Base-by-base conservation (phyloP, 768 basidiomycete genomes). In the Tulasnella sp. region DNA sequence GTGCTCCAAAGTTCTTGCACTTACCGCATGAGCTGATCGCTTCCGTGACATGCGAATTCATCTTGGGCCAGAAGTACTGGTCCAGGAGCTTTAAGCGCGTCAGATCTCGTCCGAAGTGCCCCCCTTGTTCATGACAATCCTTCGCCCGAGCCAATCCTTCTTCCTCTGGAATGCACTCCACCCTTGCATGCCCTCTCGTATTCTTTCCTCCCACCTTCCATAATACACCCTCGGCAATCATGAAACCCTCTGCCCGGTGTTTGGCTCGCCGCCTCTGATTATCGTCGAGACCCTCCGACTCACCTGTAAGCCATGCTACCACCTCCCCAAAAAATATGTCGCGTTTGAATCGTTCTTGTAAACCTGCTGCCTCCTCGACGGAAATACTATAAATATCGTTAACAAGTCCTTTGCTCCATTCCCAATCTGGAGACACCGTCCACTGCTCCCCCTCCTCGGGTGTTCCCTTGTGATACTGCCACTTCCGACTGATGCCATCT, bases 21-120 rank as follows among this genome's bases (percentile, higher is more conserved):
- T 78, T 55, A 0, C 55, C 77, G 70, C 84, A 85, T 1, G 82
- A 70, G 4, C 13, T 32, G 57, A 81, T 81, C 9, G 80, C 69
- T 0, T 80, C 77, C 0, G 79, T 57, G 70, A 82, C 82, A 0
- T 81, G 48, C 0, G 32, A 26, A n/a, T 73, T 51, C 46, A 70
- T 78, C 70, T 37, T 78, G 26, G 35, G 77, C 77, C 73, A 74
- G 39, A 74, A 74, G 46, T 20, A 74, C 32, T 3, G 39, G 16
- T 48, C 46, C 20, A 74, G 37, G 5, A 74, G 46, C n/a, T 48
- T 18, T 23, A 48, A 32, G 9, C 42, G 37, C 20, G 73, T 74
- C 29, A 29, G 16, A 51, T 87, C 85, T 0, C 84, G 75, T 1
- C 83, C 82, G 79, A 82, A 86, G 74, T 86, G 86, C 0, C 85